Conservation (phyloP, 345 rosid genomes). For the Moricandia arvensis region DNA sequence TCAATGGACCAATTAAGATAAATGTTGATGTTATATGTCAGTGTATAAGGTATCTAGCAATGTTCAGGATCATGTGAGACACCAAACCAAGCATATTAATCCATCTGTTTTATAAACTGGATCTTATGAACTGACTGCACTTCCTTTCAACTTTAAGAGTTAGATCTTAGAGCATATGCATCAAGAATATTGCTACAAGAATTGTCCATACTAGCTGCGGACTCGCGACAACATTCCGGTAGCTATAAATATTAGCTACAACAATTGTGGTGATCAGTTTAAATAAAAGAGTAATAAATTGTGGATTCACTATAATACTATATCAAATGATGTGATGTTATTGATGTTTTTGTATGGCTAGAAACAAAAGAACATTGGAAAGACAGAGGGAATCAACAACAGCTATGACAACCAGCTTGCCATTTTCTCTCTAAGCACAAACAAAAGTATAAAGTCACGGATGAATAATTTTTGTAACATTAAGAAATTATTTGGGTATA, state of each 20-base stretch:
- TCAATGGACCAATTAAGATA: background rate
- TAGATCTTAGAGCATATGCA: background rate
- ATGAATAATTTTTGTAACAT: constrained; percentile 11
- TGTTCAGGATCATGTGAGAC: background rate
- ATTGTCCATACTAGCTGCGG: background rate
- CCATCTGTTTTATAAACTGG: background rate
- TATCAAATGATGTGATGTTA: background rate
- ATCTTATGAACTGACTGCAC: background rate
- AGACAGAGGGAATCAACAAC: constrained; percentile 46
- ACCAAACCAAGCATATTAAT: background rate
- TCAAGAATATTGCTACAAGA: background rate
- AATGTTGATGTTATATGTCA: background rate
- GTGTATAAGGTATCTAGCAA: background rate
- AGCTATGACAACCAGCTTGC: constrained; percentile 43
- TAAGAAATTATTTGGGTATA: background rate
- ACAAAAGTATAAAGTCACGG: constrained; percentile 32
- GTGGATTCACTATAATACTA: background rate
- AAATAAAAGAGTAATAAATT: background rate
- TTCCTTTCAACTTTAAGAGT: background rate
- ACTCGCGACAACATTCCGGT: background rate
- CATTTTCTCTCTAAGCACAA: constrained; percentile 27
- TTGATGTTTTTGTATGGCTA: background rate
- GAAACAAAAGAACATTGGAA: constrained; percentile 37
- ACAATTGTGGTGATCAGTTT: background rate
- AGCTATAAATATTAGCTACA: background rate